Conservation (phyloP, 768 basidiomycete genomes). For the Tephrocybe sp. region DNA sequence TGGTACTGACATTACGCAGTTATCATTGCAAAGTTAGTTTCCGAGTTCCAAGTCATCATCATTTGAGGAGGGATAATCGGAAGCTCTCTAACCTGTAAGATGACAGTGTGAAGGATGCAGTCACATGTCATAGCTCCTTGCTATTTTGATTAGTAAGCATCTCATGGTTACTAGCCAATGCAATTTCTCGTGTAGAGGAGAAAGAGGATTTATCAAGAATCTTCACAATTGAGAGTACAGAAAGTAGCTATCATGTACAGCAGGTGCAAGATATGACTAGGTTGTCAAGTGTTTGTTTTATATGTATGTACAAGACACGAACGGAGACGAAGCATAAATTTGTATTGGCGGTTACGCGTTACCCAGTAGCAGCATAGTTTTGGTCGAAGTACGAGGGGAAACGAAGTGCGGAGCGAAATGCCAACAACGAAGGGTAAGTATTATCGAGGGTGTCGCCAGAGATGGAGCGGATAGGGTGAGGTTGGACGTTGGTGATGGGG, state of each 20-base stretch:
- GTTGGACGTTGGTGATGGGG: conserved; percentile 9
- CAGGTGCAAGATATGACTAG: conserved; percentile 9
- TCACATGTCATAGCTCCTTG: too few relatives aligned
- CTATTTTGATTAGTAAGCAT: too few relatives aligned
- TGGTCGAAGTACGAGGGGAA: conserved; percentile 6
- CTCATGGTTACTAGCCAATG: too few relatives aligned
- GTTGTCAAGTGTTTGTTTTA: conserved; percentile 9
- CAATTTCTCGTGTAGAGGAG: too few relatives aligned
- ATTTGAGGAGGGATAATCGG: too few relatives aligned
- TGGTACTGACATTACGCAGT: too few relatives aligned
- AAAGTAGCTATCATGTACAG: conserved; percentile 10
- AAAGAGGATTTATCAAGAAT: not conserved
- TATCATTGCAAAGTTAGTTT: too few relatives aligned
- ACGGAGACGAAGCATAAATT: conserved; percentile 9
- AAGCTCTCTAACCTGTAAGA: too few relatives aligned
- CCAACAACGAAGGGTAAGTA: not conserved
- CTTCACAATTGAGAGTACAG: not conserved
- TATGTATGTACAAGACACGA: conserved; percentile 13
- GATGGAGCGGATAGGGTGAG: conserved; percentile 21
- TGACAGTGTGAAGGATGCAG: too few relatives aligned
- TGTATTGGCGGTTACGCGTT: conserved; percentile 9
- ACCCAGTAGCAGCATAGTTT: conserved; percentile 7
- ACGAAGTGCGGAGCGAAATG: conserved; percentile 1
- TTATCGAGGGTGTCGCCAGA: conserved; percentile 21
- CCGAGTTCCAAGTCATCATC: too few relatives aligned